A percentile compares a stretch with the other conserved stretches of the same genome.
These are phyloP conservation scores for Metschnikowia rubicola DNA, from an alignment of 805 yeast species.

Conservation along the genomic window DNA sequence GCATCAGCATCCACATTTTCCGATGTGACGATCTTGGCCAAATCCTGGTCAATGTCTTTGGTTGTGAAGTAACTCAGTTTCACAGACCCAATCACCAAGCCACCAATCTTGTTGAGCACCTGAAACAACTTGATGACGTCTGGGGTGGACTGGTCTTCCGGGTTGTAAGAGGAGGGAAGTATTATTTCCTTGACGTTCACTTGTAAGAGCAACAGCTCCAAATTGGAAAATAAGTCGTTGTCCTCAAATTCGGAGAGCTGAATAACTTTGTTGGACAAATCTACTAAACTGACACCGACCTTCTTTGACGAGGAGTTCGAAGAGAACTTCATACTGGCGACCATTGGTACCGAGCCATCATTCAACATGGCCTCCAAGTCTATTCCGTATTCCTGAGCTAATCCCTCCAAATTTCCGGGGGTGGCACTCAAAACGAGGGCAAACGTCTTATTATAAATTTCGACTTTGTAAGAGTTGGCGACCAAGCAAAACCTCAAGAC, in stretches of 20 bases:
- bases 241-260: conserved; percentile 81
- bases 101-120: conserved; percentile 71
- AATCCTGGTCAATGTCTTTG: conserved; percentile 74
- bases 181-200: conserved; percentile 85
- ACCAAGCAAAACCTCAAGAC: conserved; percentile 65
- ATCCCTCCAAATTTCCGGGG: conserved; percentile 79
- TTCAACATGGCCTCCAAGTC: conserved; percentile 60
- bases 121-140: conserved; percentile 65
- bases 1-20: conserved; percentile 26
- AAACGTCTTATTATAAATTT: conserved; percentile 73
- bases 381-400: conserved; percentile 34
- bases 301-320: conserved; percentile 40
- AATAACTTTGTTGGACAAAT: conserved; percentile 61
- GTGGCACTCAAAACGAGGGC: conserved; percentile 59
- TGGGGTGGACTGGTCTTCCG: conserved; percentile 36
- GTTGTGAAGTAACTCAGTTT: conserved; percentile 55
- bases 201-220: conserved; percentile 84
- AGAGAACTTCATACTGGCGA: conserved; percentile 36
- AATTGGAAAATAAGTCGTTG: conserved; percentile 79
- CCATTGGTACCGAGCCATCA: conserved; percentile 39
- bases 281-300: conserved; percentile 79
- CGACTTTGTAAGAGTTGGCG: conserved; percentile 72
- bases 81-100: conserved; percentile 61
- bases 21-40: conserved; percentile 58
- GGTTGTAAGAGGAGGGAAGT: conserved; percentile 44